These are phyloP conservation scores for Prunus fruticosa DNA, from an alignment of 306 rosid species.

Conservation along the genomic window DNA sequence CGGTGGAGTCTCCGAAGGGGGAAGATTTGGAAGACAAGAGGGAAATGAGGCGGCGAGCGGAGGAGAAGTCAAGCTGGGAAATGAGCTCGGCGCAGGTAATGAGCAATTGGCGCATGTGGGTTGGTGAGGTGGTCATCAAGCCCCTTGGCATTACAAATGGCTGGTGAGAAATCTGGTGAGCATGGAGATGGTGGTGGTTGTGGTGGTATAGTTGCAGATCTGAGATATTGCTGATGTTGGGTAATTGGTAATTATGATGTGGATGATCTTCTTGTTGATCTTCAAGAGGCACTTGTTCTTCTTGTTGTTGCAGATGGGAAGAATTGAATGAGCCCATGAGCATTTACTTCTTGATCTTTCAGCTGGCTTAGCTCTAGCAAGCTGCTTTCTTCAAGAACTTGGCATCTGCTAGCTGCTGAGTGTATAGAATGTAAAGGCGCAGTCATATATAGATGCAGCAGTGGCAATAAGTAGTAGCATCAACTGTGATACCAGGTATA, in stretches of 20 bases:
- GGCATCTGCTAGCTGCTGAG: background rate
- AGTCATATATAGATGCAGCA: slow-evolving; percentile 12
- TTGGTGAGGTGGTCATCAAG: background rate
- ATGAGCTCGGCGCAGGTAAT: slow-evolving; percentile 44
- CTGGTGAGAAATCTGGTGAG: background rate
- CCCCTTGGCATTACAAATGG: slow-evolving; percentile 13
- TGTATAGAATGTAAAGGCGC: background rate
- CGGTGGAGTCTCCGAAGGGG: slow-evolving; percentile 42
- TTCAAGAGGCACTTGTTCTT: background rate
- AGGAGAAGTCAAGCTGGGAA: slow-evolving; percentile 36
- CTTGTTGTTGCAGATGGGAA: slow-evolving; percentile 21
- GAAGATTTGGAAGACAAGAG: slow-evolving; percentile 37
- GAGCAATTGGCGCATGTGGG: slow-evolving; percentile 40
- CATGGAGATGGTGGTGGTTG: background rate
- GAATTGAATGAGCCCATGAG: slow-evolving; percentile 41
- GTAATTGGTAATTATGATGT: background rate
- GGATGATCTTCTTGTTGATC: slow-evolving; percentile 6
- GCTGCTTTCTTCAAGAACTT: background rate
- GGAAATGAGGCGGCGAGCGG: slow-evolving; percentile 44
- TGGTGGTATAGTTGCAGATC: slow-evolving; percentile 20
- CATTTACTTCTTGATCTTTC: slow-evolving; percentile 14
- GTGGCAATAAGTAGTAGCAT: slow-evolving; percentile 10
- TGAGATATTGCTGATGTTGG: background rate
- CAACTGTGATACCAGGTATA: slow-evolving; percentile 21
- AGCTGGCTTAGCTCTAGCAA: slow-evolving; percentile 2